A percentile compares a stretch with the other conserved stretches of the same genome.
phyloP scores from a whole-genome alignment of 768 basidiomycete genomes.

The Boletus rex-veris region DNA sequence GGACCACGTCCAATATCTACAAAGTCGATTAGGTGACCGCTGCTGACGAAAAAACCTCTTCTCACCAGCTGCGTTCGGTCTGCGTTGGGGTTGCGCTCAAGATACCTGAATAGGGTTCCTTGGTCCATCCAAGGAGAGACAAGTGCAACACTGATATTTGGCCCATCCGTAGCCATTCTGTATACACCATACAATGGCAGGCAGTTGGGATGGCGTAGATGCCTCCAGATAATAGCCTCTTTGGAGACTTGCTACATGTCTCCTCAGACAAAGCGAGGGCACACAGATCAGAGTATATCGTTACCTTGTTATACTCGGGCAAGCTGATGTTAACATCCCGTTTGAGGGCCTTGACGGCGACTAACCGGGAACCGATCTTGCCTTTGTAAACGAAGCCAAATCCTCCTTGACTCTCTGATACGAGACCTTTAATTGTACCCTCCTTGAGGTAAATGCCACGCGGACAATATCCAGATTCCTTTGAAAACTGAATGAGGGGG shows the following conservation, averaged over 20 bases:
- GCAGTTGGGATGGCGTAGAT: slow-evolving; percentile 34
- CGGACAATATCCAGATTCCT: slow-evolving; percentile 18
- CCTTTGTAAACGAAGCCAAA: slow-evolving; percentile 24
- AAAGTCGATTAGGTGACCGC: neutral
- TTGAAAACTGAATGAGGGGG: slow-evolving; percentile 20
- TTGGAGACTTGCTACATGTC: slow-evolving; percentile 20
- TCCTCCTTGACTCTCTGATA: slow-evolving; percentile 10
- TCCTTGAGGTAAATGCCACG: slow-evolving; percentile 8
- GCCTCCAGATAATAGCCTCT: slow-evolving; percentile 35
- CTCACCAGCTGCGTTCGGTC: slow-evolving; percentile 34
- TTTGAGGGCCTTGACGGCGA: slow-evolving; percentile 27
- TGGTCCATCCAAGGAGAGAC: slow-evolving; percentile 41
- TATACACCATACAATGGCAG: slow-evolving; percentile 36
- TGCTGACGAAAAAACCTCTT: neutral
- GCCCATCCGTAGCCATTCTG: slow-evolving; percentile 11
- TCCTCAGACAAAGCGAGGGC: neutral
- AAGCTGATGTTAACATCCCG: neutral
- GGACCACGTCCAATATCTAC: slow-evolving; percentile 42
- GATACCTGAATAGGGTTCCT: slow-evolving; percentile 31
- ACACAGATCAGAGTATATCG: neutral
- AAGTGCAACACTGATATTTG: slow-evolving; percentile 19
- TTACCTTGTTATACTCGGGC: slow-evolving; percentile 19
- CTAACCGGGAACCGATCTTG: slow-evolving; percentile 14
- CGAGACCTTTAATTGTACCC: slow-evolving; percentile 7
- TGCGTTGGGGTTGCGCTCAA: slow-evolving; percentile 21